Evolutionary conservation across 345 rosid species (phyloP), one percentile per base, ranked within the genome.

Genomic region (Sapria himalayana): DNA sequence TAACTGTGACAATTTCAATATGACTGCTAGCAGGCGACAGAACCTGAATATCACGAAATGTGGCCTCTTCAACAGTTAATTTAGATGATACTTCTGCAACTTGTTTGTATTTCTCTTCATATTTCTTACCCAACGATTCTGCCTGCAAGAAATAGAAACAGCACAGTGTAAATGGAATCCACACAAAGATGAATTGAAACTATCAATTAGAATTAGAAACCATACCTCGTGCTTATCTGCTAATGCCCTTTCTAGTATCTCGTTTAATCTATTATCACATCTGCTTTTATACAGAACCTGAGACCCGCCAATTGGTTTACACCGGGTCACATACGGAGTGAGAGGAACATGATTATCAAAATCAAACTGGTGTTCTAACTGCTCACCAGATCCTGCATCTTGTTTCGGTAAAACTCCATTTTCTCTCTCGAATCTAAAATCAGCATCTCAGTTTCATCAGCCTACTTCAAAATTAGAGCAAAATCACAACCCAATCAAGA

Each of bases 361-460:
- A n/a, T n/a, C n/a, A n/a, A n/a, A n/a, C n/a, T n/a, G n/a, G n/a
- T n/a, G n/a, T n/a, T n/a, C n/a, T n/a, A 43, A 61, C 42, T 57
- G 67, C 98, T 79, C 65, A 89, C 94, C 69, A 89, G 80, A 27
- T 89, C 93, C 65, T 82, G 98, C 94, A 89, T 89, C 65, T 76
- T 89, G 7, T 67, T 22, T 43, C 94, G 76, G 66, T 79, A 89
- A 66, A 70, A 82, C 57, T 82, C 94, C 58, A 89, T 62, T 70
- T 89, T 89, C 71, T 82, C 93, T 48, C 61, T 79, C 16, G 93
- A 89, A 60, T 79, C 93, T 72, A 82, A 63, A 45, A 78, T 74
- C 37, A 57, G 48, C 48, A 73, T 76, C 54, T 63, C 70, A 51
- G 66, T 58, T 56, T 59, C 71, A 13, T 61, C 78, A 56, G 43